phyloP scores from a whole-genome alignment of 192 early-diverging fungal genomes.

The Backusella liffmaniae region DNA sequence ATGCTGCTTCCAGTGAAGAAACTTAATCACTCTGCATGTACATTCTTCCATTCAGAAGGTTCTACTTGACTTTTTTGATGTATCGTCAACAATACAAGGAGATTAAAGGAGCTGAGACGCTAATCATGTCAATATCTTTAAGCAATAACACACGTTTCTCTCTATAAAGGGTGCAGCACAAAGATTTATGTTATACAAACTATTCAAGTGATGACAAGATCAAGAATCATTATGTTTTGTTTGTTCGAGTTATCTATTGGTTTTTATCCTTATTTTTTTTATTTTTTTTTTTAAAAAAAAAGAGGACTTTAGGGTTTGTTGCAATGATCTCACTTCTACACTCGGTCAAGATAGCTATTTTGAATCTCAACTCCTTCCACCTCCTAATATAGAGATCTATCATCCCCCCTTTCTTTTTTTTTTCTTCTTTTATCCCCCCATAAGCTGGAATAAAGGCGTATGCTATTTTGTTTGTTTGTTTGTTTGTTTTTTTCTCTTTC shows the following conservation, averaged over 20 bases:
- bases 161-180: background rate
- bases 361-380: background rate
- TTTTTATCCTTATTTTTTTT: background rate
- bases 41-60: slow-evolving; percentile 1
- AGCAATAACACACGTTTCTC: background rate
- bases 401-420: background rate
- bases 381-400: slow-evolving; percentile 2
- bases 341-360: slow-evolving; percentile 3
- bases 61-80: background rate
- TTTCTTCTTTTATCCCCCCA: background rate
- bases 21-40: slow-evolving; percentile 4
- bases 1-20: background rate
- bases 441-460: slow-evolving; percentile 9
- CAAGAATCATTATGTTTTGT: background rate
- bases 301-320: background rate
- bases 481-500: background rate
- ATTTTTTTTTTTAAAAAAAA: background rate
- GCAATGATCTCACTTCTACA: background rate
- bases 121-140: background rate
- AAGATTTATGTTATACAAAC: background rate
- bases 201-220: background rate
- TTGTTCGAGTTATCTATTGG: background rate
- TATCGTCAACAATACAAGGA: background rate
- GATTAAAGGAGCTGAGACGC: background rate
- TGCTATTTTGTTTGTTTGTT: background rate